Conservation (phyloP, 306 rosid species). For the Cercis canadensis region DNA sequence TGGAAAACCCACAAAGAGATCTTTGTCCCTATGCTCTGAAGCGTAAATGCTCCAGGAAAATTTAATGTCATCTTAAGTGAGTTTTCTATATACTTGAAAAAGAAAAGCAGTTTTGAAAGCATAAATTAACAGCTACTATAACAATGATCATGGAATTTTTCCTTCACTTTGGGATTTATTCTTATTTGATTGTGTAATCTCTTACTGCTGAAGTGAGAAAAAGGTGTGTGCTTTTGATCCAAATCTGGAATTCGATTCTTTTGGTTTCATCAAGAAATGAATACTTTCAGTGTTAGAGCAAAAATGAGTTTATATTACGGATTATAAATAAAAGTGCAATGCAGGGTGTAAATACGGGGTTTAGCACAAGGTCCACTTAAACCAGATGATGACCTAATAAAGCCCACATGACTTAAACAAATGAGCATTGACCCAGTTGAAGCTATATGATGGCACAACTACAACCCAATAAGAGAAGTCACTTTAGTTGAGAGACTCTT, state of each 20-base stretch:
- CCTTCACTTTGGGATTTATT: constrained; percentile 36
- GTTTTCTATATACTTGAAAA: constrained; percentile 40
- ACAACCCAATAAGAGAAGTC: too few relatives aligned
- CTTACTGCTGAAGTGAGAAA: constrained; percentile 30
- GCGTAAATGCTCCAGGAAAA: constrained; percentile 16
- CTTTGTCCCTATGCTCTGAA: constrained; percentile 54
- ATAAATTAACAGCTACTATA: constrained; percentile 4
- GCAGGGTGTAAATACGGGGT: too few relatives aligned
- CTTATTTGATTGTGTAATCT: constrained; percentile 28
- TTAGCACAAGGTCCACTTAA: too few relatives aligned
- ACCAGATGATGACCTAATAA: too few relatives aligned
- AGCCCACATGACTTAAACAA: too few relatives aligned
- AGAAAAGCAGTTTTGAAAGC: constrained; percentile 31
- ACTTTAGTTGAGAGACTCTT: too few relatives aligned
- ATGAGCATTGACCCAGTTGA: too few relatives aligned
- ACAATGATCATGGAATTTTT: constrained; percentile 28
- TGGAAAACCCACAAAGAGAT: constrained; percentile 47
- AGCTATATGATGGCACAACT: too few relatives aligned
- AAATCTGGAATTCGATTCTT: constrained; percentile 60
- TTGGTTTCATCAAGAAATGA: constrained; percentile 60
- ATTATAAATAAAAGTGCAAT: constrained; percentile 46
- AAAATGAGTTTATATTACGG: neutral
- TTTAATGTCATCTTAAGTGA: constrained; percentile 25
- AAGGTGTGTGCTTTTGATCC: constrained; percentile 55
- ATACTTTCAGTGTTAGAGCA: constrained; percentile 30